Evolutionary conservation across 2,329 filamentous ascomycete genomes (phyloP).

Genomic region (Metarhizium guizhouense): DNA sequence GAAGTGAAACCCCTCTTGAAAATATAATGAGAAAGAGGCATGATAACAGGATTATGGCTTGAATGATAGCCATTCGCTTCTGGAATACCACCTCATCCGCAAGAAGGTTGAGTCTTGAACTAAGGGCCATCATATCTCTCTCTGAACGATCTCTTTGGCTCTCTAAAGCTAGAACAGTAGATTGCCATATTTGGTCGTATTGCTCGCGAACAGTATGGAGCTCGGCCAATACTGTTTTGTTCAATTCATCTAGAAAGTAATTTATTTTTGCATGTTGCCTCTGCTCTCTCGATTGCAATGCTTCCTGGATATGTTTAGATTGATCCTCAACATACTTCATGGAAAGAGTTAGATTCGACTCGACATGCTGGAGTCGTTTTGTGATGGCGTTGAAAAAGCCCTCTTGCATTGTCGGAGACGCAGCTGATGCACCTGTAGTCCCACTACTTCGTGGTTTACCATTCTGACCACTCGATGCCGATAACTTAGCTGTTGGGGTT

Average conservation of each 20-base stretch:
- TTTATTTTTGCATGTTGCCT: slow-evolving; percentile 78
- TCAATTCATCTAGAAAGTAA: slow-evolving; percentile 74
- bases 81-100: slow-evolving; percentile 85
- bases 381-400: slow-evolving; percentile 96
- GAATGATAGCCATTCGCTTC: slow-evolving; percentile 89
- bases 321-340: slow-evolving; percentile 96
- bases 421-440: slow-evolving; percentile 16
- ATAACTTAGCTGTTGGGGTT: slow-evolving; percentile 1
- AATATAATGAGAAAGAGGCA: slow-evolving; percentile 87
- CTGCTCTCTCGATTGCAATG: slow-evolving; percentile 78
- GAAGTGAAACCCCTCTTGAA: slow-evolving; percentile 39
- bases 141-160: slow-evolving; percentile 78
- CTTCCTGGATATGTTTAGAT: slow-evolving; percentile 80
- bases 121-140: slow-evolving; percentile 74
- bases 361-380: slow-evolving; percentile 83
- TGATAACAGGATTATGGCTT: slow-evolving; percentile 77
- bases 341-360: slow-evolving; percentile 86
- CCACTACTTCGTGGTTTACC: slow-evolving; percentile 20
- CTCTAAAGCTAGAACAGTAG: slow-evolving; percentile 84
- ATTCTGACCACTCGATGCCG: slow-evolving; percentile 9
- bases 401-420: slow-evolving; percentile 80
- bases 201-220: slow-evolving; percentile 69
- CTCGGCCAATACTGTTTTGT: slow-evolving; percentile 76
- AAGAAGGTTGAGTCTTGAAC: slow-evolving; percentile 70
- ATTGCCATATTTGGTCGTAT: slow-evolving; percentile 96